These are phyloP conservation scores for Aspergillus diversus DNA, from an alignment of 495 filamentous ascomycete species.

Conservation along the genomic window DNA sequence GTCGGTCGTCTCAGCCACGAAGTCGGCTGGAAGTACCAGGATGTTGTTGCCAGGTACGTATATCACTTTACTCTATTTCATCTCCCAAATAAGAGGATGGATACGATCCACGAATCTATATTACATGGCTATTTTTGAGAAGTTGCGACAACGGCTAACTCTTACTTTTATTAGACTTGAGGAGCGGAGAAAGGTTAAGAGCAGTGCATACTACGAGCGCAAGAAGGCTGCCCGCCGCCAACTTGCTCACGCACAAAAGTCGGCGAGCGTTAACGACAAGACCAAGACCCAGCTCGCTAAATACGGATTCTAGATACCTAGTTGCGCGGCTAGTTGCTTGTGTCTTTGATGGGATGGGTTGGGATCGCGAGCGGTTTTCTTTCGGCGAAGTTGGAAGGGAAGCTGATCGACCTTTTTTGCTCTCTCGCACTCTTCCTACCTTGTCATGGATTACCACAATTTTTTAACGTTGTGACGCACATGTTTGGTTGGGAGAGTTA, in stretches of 20 bases:
- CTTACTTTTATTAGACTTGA: slow-evolving; percentile 69
- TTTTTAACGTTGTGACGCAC: slow-evolving; percentile 42
- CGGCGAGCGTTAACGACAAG: slow-evolving; percentile 79
- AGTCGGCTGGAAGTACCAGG: slow-evolving; percentile 99
- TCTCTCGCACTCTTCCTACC: slow-evolving; percentile 35
- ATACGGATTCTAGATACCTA: slow-evolving; percentile 70
- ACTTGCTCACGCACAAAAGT: slow-evolving; percentile 88
- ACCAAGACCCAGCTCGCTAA: slow-evolving; percentile 70
- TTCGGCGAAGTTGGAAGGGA: slow-evolving; percentile 49
- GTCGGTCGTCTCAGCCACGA: slow-evolving; percentile 97
- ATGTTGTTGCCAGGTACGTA: slow-evolving; percentile 93
- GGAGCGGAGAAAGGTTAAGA: slow-evolving; percentile 99
- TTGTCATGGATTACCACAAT: slow-evolving; percentile 36
- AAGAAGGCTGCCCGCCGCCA: slow-evolving; percentile 94
- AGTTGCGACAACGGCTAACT: too few relatives aligned
- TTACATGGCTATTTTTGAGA: too few relatives aligned
- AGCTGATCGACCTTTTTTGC: slow-evolving; percentile 41
- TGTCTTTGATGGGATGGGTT: slow-evolving; percentile 51
- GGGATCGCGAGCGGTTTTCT: slow-evolving; percentile 51
- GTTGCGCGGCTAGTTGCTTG: slow-evolving; percentile 51
- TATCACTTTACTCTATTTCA: slow-evolving; percentile 1
- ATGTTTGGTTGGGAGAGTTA: slow-evolving; percentile 33
- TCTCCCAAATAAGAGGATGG: too few relatives aligned
- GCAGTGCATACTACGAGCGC: slow-evolving; percentile 97
- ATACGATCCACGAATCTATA: too few relatives aligned